Evolutionary conservation across 257 asterid species (phyloP).

Genomic region (Scutellaria minor): DNA sequence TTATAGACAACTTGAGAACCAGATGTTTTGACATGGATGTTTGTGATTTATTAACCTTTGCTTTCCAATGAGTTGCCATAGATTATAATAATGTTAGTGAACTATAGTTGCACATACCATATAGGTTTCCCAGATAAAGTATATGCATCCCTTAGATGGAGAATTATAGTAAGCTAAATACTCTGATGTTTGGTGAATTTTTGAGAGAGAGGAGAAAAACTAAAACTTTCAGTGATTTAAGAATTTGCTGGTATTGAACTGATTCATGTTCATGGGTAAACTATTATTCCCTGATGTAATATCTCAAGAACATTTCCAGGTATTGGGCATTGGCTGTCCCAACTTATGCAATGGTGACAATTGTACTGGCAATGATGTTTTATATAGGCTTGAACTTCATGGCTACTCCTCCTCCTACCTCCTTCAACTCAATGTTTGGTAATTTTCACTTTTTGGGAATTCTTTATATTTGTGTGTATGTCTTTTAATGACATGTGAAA

Average conservation of each 20-base stretch:
- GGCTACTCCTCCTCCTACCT: slow-evolving; percentile 85
- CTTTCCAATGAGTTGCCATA: not conserved
- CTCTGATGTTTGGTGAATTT: not conserved
- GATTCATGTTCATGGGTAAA: slow-evolving; percentile 16
- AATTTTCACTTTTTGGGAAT: slow-evolving; percentile 25
- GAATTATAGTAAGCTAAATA: not conserved
- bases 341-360: slow-evolving; percentile 63
- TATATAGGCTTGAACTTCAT: slow-evolving; percentile 81
- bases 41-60: not conserved
- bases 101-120: not conserved
- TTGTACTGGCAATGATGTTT: slow-evolving; percentile 59
- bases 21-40: not conserved
- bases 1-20: not conserved
- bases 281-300: slow-evolving; percentile 33
- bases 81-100: not conserved
- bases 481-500: not conserved
- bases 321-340: slow-evolving; percentile 93
- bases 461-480: not conserved
- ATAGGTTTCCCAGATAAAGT: too few species aligned
- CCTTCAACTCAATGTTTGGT: slow-evolving; percentile 75
- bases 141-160: slow-evolving; percentile 1
- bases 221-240: not conserved
- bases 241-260: not conserved
- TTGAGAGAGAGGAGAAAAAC: not conserved
- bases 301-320: slow-evolving; percentile 47